Evolutionary conservation across 2,329 filamentous ascomycete species (phyloP).

Genomic region (Penicillium decumbens): DNA sequence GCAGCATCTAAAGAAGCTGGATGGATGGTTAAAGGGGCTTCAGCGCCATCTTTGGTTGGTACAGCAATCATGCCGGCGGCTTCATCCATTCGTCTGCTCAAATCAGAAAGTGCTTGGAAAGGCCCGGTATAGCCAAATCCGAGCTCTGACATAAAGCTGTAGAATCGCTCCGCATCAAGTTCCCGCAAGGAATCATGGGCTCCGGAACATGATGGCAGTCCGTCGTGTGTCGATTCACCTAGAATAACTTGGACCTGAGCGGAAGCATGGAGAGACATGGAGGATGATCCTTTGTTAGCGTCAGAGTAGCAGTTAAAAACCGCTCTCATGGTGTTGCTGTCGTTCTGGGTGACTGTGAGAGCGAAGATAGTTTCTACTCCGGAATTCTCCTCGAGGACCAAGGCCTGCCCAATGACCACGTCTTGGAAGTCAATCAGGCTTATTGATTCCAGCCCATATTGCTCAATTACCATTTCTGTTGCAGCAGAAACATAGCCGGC

Average conservation of each 20-base stretch:
- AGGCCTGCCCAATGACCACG: slow-evolving; percentile 22
- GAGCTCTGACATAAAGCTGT: slow-evolving; percentile 20
- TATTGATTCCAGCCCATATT: slow-evolving; percentile 13
- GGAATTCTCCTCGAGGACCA: slow-evolving; percentile 24
- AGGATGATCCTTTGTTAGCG: slow-evolving; percentile 13
- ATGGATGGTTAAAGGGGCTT: slow-evolving; percentile 12
- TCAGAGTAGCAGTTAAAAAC: slow-evolving; percentile 20
- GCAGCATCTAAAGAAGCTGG: slow-evolving; percentile 16
- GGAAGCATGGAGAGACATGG: slow-evolving; percentile 17
- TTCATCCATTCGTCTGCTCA: slow-evolving; percentile 20
- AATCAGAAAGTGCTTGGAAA: slow-evolving; percentile 18
- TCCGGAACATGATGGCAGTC: slow-evolving; percentile 4
- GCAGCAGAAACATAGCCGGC: slow-evolving; percentile 29
- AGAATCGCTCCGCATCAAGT: slow-evolving; percentile 24
- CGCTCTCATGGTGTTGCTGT: slow-evolving; percentile 2
- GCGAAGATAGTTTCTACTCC: slow-evolving; percentile 20
- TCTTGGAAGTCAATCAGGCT: slow-evolving; percentile 24
- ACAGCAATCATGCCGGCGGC: slow-evolving; percentile 18
- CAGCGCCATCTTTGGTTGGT: slow-evolving; percentile 1
- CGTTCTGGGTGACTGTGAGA: slow-evolving; percentile 13
- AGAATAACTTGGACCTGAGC: slow-evolving; percentile 9
- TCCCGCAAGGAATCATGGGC: slow-evolving; percentile 7
- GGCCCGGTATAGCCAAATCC: slow-evolving; percentile 27
- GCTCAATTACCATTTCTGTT: slow-evolving; percentile 20
- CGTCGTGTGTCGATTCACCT: slow-evolving; percentile 6